Evolutionary conservation across 2,329 filamentous ascomycete genomes (phyloP).

Genomic region (Penicillium sclerotigenum): DNA sequence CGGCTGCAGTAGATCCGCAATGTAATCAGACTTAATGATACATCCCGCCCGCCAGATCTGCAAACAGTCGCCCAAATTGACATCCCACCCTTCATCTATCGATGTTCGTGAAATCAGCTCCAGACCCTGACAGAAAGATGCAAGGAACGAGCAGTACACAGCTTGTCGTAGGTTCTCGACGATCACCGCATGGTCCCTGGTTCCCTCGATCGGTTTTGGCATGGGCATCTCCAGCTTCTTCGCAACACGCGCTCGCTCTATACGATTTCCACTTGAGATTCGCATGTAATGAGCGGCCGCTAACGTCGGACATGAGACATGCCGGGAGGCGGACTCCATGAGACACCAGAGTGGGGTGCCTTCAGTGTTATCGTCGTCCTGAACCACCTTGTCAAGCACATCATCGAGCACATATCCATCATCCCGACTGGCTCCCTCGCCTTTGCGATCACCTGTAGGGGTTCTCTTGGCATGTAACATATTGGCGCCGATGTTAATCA

Average conservation of each 20-base stretch:
- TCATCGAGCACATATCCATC: conserved; percentile 56
- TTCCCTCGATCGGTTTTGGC: conserved; percentile 32
- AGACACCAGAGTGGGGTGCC: conserved; percentile 66
- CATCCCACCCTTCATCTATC: conserved; percentile 56
- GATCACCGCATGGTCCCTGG: conserved; percentile 44
- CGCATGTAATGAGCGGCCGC: conserved; percentile 61
- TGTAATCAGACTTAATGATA: conserved; percentile 67
- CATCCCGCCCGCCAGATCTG: conserved; percentile 67
- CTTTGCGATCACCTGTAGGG: conserved; percentile 31
- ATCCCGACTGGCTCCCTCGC: conserved; percentile 33
- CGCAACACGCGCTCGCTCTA: conserved; percentile 52
- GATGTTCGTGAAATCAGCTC: conserved; percentile 61
- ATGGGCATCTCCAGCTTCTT: conserved; percentile 47
- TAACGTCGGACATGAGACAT: conserved; percentile 64
- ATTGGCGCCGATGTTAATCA: conserved; percentile 61
- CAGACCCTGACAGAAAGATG: conserved; percentile 64
- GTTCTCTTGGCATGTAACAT: conserved; percentile 56
- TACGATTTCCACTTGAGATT: conserved; percentile 60
- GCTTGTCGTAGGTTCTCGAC: conserved; percentile 59
- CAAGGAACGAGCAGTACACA: conserved; percentile 60
- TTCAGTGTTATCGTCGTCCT: conserved; percentile 64
- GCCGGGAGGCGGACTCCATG: conserved; percentile 58
- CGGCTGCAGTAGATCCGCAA: conserved; percentile 56
- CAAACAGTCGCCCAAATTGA: conserved; percentile 41
- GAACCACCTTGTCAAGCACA: conserved; percentile 68